Conservation (phyloP, 441 rosid species). For the Bruguiera hainesii region DNA sequence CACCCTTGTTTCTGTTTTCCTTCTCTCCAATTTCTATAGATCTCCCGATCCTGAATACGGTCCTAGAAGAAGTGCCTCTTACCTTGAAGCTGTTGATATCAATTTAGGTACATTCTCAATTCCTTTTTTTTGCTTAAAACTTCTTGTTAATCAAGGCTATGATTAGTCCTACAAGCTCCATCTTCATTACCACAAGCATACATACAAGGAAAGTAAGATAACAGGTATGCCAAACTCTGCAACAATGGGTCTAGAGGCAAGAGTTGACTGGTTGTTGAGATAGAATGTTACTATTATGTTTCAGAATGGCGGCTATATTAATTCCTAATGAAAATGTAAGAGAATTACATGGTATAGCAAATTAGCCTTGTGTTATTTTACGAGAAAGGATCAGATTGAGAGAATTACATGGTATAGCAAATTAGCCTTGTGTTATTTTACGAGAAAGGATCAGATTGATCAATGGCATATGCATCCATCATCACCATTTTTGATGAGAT, state of each 20-base stretch:
- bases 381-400: no score
- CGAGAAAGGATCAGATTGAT: no score
- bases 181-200: background rate
- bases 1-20: conserved; percentile 25
- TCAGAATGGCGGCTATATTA: no score
- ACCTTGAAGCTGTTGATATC: conserved; percentile 30
- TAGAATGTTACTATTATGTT: background rate
- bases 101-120: conserved; percentile 25
- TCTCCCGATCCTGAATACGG: conserved; percentile 44
- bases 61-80: conserved; percentile 32
- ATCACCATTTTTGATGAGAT: no score
- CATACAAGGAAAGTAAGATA: no score
- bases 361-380: no score
- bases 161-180: background rate
- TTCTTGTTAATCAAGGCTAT: background rate
- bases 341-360: no score
- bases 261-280: background rate
- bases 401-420: no score
- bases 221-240: no score
- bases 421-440: no score
- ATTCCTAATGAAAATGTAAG: no score
- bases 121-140: background rate
- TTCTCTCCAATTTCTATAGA: conserved; percentile 32
- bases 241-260: background rate
- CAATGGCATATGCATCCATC: no score